Evolutionary conservation across 768 basidiomycete species (phyloP).

Genomic region (Suillus luteus): DNA sequence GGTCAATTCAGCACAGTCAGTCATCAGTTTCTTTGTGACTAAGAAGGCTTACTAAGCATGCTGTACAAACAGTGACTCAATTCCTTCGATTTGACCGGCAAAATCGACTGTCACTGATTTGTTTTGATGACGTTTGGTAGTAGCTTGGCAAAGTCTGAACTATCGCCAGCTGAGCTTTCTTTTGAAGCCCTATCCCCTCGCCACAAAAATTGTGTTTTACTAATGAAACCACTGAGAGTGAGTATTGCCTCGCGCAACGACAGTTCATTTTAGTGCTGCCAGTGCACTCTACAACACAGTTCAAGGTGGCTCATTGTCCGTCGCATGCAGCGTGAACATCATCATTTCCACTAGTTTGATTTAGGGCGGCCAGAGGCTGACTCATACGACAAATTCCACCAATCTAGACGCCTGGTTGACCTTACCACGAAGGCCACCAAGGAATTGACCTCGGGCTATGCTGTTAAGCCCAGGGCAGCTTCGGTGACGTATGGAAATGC

Average conservation of each 20-base stretch:
- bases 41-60: not conserved
- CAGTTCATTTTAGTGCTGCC: not conserved
- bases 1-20: not conserved
- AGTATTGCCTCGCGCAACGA: not conserved
- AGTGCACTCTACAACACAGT: not conserved
- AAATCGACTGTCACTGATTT: not conserved
- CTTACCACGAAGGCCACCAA: too few relatives aligned
- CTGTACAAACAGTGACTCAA: not conserved
- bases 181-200: not conserved
- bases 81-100: too few relatives aligned
- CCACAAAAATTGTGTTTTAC: not conserved
- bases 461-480: too few relatives aligned
- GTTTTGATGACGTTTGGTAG: not conserved
- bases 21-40: not conserved
- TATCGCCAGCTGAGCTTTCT: not conserved
- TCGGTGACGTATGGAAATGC: too few relatives aligned
- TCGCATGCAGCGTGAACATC: too few relatives aligned
- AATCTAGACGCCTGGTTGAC: too few relatives aligned
- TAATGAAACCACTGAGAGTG: not conserved
- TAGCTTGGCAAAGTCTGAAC: not conserved
- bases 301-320: not conserved
- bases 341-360: too few relatives aligned
- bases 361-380: too few relatives aligned
- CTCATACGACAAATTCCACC: too few relatives aligned
- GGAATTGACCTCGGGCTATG: too few relatives aligned